Evolutionary conservation across 495 filamentous ascomycete genomes (phyloP), one percentile per base, ranked within the genome.

Genomic region (Talaromyces wortmannii): DNA sequence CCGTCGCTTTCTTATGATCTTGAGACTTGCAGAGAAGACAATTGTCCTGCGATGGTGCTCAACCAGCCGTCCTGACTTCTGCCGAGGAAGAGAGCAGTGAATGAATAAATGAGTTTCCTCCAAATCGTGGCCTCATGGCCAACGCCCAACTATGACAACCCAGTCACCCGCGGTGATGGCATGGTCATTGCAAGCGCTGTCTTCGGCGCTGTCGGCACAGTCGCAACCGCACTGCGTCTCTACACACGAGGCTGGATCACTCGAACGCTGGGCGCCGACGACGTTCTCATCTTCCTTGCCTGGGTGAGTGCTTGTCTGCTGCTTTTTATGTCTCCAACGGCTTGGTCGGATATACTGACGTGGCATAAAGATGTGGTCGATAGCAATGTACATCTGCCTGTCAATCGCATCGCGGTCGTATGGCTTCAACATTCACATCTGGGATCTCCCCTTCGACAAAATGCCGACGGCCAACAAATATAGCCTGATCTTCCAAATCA

Each of bases 401-500:
- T 74, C 70, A 0, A 23, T 79, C 7, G 66, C 73, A 30, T 68
- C 69, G 0, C 69, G 76, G 45, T 31, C 64, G 0, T 78, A 74
- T 55, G 76, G 77, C 31, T 81, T 78, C 78, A 73, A 78, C 52
- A 69, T 80, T 30, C 83, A 85, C 62, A 59, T 78, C 32, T 83
- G 77, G 73, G 78, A 83, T 55, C 62, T 82, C 4, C 70, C 71
- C 17, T 10, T 58, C 8, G 32, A 61, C 2, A 64, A 67, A 62
- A 52, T 75, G 12, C 59, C 66, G 13, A 61, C 59, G n/a, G 61
- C 65, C 30, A 64, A 71, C 52, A 75, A 77, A 53, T 59, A 83
- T 45, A 76, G 80, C 15, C 63, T 85, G 33, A 62, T 66, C 8
- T 79, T 77, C 45, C 74, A 81, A 56, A 68, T 81, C 10, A 60